Percentiles rank a stretch among this genome's conserved stretches.
These are phyloP conservation scores for Coleophoma crateriformis DNA, from an alignment of 2,329 filamentous ascomycete genomes.

Conservation along the genomic window DNA sequence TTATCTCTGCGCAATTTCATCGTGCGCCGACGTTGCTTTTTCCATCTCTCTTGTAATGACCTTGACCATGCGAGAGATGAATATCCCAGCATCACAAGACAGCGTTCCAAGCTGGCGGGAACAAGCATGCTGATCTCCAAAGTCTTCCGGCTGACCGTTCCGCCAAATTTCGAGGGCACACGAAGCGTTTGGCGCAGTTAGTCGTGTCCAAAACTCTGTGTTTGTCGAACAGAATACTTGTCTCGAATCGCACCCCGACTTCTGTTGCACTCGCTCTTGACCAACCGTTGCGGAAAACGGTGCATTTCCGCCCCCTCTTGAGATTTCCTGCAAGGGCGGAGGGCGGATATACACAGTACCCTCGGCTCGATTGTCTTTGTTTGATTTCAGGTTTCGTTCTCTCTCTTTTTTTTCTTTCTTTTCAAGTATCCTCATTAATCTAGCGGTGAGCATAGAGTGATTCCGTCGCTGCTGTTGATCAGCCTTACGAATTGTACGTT, in stretches of 20 bases:
- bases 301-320: not conserved
- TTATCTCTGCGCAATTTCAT: constrained; percentile 6
- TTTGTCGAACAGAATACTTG: constrained; percentile 10
- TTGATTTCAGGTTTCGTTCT: constrained; percentile 5
- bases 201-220: constrained; percentile 9
- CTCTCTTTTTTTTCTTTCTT: too few relatives aligned
- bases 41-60: not conserved
- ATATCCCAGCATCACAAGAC: not conserved
- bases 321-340: not conserved
- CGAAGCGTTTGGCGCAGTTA: constrained; percentile 7
- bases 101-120: not conserved
- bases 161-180: not conserved
- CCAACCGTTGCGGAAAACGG: too few relatives aligned
- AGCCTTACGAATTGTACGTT: too few relatives aligned
- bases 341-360: too few relatives aligned
- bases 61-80: constrained; percentile 3
- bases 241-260: constrained; percentile 12
- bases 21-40: constrained; percentile 14
- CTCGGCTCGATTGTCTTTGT: not conserved
- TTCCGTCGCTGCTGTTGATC: too few relatives aligned
- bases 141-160: not conserved
- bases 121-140: not conserved
- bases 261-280: constrained; percentile 5
- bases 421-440: too few relatives aligned
- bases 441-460: too few relatives aligned